A percentile compares a stretch with the other conserved stretches of the same genome.
Conservation (phyloP, 2,329 filamentous ascomycete species). For the Verticillium zaregamsianum region DNA sequence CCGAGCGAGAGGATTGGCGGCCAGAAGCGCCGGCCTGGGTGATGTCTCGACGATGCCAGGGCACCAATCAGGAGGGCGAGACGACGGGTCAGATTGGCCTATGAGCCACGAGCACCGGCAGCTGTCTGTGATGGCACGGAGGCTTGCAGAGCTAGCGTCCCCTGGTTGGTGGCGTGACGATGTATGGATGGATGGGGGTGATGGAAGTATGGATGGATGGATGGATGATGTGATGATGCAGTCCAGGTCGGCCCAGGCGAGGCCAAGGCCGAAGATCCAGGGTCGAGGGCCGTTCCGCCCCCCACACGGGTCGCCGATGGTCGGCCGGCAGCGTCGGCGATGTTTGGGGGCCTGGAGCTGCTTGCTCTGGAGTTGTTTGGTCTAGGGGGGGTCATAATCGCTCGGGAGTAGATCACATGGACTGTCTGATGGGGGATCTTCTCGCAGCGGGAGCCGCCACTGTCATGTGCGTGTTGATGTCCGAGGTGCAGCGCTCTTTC, state of each 20-base stretch:
- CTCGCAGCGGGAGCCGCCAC: too few species aligned
- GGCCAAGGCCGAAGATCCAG: not conserved
- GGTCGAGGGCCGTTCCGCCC: not conserved
- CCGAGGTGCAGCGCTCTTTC: too few species aligned
- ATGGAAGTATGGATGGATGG: not conserved
- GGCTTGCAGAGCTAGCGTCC: not conserved
- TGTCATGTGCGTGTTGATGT: too few species aligned
- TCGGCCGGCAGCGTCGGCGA: not conserved
- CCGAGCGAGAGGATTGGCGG: not conserved
- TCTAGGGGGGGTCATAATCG: too few species aligned
- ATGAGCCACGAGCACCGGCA: not conserved
- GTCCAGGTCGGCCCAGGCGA: not conserved
- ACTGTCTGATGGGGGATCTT: too few species aligned
- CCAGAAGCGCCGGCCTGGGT: not conserved
- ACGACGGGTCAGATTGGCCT: not conserved
- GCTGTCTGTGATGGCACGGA: not conserved
- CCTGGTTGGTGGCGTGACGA: not conserved
- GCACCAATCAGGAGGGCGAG: not conserved
- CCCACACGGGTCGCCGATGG: not conserved
- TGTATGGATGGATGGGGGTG: not conserved
- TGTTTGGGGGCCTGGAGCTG: not conserved
- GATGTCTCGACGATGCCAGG: not conserved
- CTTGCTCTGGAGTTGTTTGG: not conserved
- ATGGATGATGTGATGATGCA: not conserved
- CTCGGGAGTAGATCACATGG: too few species aligned